Base-by-base conservation (phyloP, 331 rosid species). In the Pyrus hybrid region DNA sequence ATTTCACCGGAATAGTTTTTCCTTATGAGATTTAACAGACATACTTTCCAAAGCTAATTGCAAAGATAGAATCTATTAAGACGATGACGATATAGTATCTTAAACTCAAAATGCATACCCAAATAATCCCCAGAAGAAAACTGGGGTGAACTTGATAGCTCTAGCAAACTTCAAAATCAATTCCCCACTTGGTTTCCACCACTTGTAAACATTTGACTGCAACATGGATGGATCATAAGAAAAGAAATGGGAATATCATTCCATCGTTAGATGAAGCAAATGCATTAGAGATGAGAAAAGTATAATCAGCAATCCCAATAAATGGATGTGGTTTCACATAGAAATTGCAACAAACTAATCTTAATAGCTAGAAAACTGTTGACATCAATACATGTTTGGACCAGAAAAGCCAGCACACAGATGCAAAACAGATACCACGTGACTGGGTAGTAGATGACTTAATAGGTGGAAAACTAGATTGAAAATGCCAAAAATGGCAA, bases 181-280 rank as follows among this genome's bases (percentile, higher is more conserved):
- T 80, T 88, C 84, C 80, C 96, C 97, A 33, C 88, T 70, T 37
- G 97, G 97, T 80, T 87, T 94, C 97, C 96, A 94, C 98, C 98
- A 94, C 58, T 84, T 86, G 76, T 88, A 94, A 80, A 87, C 82
- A 72, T 85, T 68, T 77, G 97, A 90, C 97, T 94, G 76, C 58
- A 73, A 45, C 80, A 83, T 43, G 81, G 64, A 76, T 16, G 57
- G 61, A 56, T 54, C 53, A 7, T 16, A 13, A 66, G 22, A 66
- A 23, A 66, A 17, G 75, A 47, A 37, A 64, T 63, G 14, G n/a
- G 6, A 61, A 56, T 9, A 26, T 12, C 13, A 26, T 43, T 41
- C 13, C 3, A 6, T 43, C 12, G 32, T 63, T 16, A 14, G 77
- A 67, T 60, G 77, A 73, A 61, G 17, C 20, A 35, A 13, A 60